phyloP scores from a whole-genome alignment of 2,329 filamentous ascomycete species.

The Venturia oleaginea region DNA sequence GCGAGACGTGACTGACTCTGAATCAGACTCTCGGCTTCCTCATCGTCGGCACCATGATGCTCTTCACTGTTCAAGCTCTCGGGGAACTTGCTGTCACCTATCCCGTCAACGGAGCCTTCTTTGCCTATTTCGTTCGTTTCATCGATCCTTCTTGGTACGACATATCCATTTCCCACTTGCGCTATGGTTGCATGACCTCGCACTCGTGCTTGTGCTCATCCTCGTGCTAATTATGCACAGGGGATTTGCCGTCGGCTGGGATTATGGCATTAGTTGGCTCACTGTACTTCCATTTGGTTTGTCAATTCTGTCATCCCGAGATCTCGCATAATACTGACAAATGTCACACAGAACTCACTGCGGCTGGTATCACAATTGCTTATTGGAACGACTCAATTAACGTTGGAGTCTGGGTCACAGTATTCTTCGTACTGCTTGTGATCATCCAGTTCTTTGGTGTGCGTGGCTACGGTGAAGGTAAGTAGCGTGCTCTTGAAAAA shows the following conservation, averaged over 20 bases:
- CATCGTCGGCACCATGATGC: slow-evolving; percentile 14
- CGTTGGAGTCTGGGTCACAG: slow-evolving; percentile 26
- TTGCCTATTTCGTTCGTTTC: slow-evolving; percentile 33
- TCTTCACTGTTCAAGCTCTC: slow-evolving; percentile 30
- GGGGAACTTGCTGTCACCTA: slow-evolving; percentile 34
- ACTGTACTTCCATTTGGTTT: slow-evolving; percentile 27
- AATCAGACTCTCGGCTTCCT: slow-evolving; percentile 30
- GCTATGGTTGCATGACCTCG: not conserved
- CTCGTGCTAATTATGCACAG: slow-evolving; percentile 26
- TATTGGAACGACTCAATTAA: slow-evolving; percentile 29
- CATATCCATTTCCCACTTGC: not conserved
- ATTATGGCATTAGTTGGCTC: slow-evolving; percentile 25
- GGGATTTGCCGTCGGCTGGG: slow-evolving; percentile 28
- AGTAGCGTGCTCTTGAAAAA: slow-evolving; percentile 26
- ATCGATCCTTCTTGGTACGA: slow-evolving; percentile 36
- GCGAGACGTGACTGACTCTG: slow-evolving; percentile 25
- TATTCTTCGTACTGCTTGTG: slow-evolving; percentile 30
- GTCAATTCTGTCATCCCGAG: not conserved
- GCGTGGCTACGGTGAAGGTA: slow-evolving; percentile 31
- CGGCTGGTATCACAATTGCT: slow-evolving; percentile 29
- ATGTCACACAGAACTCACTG: slow-evolving; percentile 36
- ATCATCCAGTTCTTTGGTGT: slow-evolving; percentile 31
- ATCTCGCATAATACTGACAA: not conserved
- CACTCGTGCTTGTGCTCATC: slow-evolving; percentile 12
- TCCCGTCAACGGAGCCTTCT: slow-evolving; percentile 33